Percentiles rank a stretch among this genome's conserved stretches.
Conservation (phyloP, 129 eudicot genomes). For the Mikania micrantha region DNA sequence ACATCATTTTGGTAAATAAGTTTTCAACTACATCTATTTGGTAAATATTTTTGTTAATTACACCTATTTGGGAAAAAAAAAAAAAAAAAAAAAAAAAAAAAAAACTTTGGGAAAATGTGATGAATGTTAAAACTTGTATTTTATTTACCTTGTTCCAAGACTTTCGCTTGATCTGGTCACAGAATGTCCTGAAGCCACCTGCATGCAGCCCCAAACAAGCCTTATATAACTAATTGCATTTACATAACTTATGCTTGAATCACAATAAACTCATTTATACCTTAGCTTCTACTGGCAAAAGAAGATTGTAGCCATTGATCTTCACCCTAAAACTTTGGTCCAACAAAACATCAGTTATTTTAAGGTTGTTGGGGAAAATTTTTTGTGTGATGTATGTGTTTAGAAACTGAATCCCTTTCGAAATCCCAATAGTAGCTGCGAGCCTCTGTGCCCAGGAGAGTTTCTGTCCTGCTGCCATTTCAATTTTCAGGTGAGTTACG, state of each 20-base stretch:
- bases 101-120: too few species aligned
- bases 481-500: neutral
- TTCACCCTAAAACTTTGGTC: constrained; percentile 54
- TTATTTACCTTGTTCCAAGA: constrained; percentile 21
- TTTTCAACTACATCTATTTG: too few species aligned
- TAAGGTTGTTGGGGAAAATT: constrained; percentile 37
- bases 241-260: neutral
- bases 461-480: constrained; percentile 38
- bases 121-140: neutral
- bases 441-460: constrained; percentile 56
- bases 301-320: constrained; percentile 52
- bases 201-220: neutral
- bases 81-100: too few species aligned
- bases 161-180: constrained; percentile 32
- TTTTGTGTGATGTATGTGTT: constrained; percentile 49
- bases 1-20: too few species aligned
- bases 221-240: neutral
- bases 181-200: constrained; percentile 32
- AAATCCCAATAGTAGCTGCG: constrained; percentile 51
- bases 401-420: constrained; percentile 65
- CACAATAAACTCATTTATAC: neutral
- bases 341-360: constrained; percentile 51
- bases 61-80: too few species aligned
- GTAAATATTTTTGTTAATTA: too few species aligned
- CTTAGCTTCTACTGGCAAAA: constrained; percentile 34